phyloP scores from a whole-genome alignment of 306 rosid genomes.

The Rosa multiflora region DNA sequence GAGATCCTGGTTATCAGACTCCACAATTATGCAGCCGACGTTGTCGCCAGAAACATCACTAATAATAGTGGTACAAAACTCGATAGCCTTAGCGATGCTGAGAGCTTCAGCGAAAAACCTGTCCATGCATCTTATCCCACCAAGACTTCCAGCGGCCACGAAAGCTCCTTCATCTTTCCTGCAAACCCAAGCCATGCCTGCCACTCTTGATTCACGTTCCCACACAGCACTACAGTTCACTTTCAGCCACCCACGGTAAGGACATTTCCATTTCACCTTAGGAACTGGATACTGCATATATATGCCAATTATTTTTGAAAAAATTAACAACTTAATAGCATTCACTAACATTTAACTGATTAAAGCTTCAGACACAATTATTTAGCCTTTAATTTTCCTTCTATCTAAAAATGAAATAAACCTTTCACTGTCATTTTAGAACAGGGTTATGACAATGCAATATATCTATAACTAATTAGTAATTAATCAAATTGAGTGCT shows the following conservation, averaged over 20 bases:
- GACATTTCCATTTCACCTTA: background rate
- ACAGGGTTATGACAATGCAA: no score
- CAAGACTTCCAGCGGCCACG: background rate
- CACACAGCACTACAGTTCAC: slow-evolving; percentile 4
- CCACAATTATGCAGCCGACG: background rate
- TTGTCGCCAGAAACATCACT: background rate
- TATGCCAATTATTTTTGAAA: background rate
- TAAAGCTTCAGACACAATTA: background rate
- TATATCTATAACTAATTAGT: no score
- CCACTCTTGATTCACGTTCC: background rate
- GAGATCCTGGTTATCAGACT: slow-evolving; percentile 8
- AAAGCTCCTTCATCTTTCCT: slow-evolving; percentile 1
- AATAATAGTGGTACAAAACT: background rate
- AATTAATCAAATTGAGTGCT: no score
- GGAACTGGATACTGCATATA: slow-evolving; percentile 5
- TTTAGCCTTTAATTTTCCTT: no score
- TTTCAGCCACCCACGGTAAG: slow-evolving; percentile 10
- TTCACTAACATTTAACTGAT: background rate
- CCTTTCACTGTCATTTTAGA: no score
- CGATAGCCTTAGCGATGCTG: background rate
- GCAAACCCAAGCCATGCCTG: background rate
- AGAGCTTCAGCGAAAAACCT: background rate
- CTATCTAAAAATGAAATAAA: no score
- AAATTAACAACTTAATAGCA: background rate
- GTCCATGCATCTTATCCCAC: slow-evolving; percentile 9